A percentile compares a stretch with the other conserved stretches of the same genome.
phyloP scores from a whole-genome alignment of 2,329 filamentous ascomycete genomes.

The Exophiala spinifera region DNA sequence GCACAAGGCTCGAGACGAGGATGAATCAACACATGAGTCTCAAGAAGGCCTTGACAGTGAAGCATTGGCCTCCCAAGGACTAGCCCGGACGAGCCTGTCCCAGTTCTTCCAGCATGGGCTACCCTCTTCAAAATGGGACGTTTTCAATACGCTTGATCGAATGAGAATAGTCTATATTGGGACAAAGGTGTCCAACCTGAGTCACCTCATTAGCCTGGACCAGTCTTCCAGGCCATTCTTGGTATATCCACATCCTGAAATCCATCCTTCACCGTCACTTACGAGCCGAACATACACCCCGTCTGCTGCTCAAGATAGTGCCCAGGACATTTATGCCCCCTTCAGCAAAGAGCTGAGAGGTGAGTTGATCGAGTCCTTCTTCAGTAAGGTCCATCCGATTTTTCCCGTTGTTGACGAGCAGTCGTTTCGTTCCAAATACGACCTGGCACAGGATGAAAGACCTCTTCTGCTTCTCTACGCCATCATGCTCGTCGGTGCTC shows the following conservation, averaged over 20 bases:
- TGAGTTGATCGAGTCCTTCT: conserved; percentile 52
- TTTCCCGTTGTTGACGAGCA: conserved; percentile 55
- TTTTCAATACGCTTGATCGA: conserved; percentile 3
- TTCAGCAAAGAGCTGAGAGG: conserved; percentile 28
- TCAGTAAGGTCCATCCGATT: conserved; percentile 50
- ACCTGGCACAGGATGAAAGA: conserved; percentile 44
- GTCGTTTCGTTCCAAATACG: conserved; percentile 51
- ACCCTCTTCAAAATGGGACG: conserved; percentile 6
- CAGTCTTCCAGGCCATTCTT: neutral
- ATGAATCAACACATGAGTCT: neutral
- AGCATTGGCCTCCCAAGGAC: neutral
- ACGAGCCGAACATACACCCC: neutral
- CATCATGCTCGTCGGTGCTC: conserved; percentile 52
- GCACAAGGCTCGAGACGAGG: neutral
- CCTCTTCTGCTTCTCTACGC: conserved; percentile 51
- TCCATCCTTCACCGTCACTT: conserved; percentile 3
- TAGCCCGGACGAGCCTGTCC: conserved; percentile 3
- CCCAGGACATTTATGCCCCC: conserved; percentile 1
- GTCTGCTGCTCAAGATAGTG: neutral
- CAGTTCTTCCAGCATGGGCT: conserved; percentile 7
- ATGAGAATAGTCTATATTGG: conserved; percentile 11
- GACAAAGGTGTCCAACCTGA: conserved; percentile 7
- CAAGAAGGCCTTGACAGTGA: neutral
- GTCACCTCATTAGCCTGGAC: conserved; percentile 3
- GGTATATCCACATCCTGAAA: conserved; percentile 4